Percentiles rank a stretch among this genome's conserved stretches.
These are phyloP conservation scores for Kwoniella mangroviensis DNA, from an alignment of 768 basidiomycete species.

Conservation along the genomic window DNA sequence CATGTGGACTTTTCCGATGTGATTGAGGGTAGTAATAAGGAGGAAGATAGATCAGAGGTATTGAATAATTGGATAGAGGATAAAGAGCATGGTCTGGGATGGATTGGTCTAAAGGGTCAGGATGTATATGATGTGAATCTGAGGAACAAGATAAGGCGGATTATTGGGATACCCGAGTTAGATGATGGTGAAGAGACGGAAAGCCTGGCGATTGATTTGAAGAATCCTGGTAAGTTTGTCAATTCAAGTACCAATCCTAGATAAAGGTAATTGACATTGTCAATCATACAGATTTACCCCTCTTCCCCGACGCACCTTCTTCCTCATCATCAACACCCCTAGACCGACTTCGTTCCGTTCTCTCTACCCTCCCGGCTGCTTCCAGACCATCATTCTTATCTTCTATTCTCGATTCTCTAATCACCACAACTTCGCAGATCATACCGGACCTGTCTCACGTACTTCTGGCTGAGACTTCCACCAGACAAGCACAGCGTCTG, in stretches of 20 bases:
- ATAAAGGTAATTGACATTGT: not conserved
- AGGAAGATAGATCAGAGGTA: conserved; percentile 30
- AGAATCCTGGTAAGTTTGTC: conserved; percentile 27
- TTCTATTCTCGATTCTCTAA: conserved; percentile 46
- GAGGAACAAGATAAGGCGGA: not conserved
- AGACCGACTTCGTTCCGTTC: conserved; percentile 38
- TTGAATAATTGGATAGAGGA: conserved; percentile 24
- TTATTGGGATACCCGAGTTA: conserved; percentile 11
- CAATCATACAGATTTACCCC: conserved; percentile 35
- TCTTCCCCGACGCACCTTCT: conserved; percentile 20
- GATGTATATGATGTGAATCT: conserved; percentile 45
- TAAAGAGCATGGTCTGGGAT: conserved; percentile 24
- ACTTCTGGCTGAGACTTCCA: conserved; percentile 53
- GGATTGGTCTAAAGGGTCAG: conserved; percentile 45
- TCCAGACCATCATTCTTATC: conserved; percentile 52
- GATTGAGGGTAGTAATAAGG: conserved; percentile 8
- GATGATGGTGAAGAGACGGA: not conserved
- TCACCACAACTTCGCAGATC: conserved; percentile 29
- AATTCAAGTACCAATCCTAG: not conserved
- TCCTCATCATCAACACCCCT: conserved; percentile 31
- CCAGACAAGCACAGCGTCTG: conserved; percentile 52
- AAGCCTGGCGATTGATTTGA: conserved; percentile 24
- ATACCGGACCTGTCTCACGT: conserved; percentile 50
- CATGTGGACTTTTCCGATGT: conserved; percentile 54
- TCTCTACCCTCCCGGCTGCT: conserved; percentile 46